Evolutionary conservation across 2,329 filamentous ascomycete species (phyloP).

Genomic region (Fusarium dlaminii): DNA sequence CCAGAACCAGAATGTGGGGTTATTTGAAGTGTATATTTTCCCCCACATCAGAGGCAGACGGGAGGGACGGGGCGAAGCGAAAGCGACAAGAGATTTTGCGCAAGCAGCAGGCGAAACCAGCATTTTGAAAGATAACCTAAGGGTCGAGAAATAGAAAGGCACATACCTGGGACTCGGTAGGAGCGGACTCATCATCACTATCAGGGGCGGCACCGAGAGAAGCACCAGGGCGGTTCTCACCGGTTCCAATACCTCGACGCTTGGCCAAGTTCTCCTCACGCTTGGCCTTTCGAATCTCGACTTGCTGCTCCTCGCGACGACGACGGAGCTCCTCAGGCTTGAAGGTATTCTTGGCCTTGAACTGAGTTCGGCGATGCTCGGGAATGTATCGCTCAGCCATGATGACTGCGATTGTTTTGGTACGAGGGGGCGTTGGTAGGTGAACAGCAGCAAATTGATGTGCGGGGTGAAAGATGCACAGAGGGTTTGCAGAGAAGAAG

Average conservation of each 20-base stretch:
- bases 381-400: slow-evolving; percentile 99
- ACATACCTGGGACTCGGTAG: slow-evolving; percentile 93
- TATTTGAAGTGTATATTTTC: slow-evolving; percentile 40
- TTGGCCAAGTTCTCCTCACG: slow-evolving; percentile 99
- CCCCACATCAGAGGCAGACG: slow-evolving; percentile 46
- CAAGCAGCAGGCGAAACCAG: not conserved
- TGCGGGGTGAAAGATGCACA: slow-evolving; percentile 42
- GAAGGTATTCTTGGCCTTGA: slow-evolving; percentile 99
- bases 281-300: slow-evolving; percentile 98
- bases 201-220: slow-evolving; percentile 89
- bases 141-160: slow-evolving; percentile 20
- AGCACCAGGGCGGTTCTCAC: slow-evolving; percentile 81
- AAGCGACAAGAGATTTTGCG: slow-evolving; percentile 16
- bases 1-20: slow-evolving; percentile 46
- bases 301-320: slow-evolving; percentile 98
- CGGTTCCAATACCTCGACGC: slow-evolving; percentile 89
- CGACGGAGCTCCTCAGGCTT: slow-evolving; percentile 98
- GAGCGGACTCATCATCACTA: slow-evolving; percentile 95
- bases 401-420: slow-evolving; percentile 54
- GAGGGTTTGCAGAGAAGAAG: slow-evolving; percentile 24
- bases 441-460: slow-evolving; percentile 42
- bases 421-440: slow-evolving; percentile 37
- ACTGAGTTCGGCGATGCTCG: slow-evolving; percentile 98
- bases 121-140: not conserved
- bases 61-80: slow-evolving; percentile 32